A percentile compares a stretch with the other conserved stretches of the same genome.
phyloP scores from a whole-genome alignment of 768 basidiomycete species.

The Pleurotus eryngii region DNA sequence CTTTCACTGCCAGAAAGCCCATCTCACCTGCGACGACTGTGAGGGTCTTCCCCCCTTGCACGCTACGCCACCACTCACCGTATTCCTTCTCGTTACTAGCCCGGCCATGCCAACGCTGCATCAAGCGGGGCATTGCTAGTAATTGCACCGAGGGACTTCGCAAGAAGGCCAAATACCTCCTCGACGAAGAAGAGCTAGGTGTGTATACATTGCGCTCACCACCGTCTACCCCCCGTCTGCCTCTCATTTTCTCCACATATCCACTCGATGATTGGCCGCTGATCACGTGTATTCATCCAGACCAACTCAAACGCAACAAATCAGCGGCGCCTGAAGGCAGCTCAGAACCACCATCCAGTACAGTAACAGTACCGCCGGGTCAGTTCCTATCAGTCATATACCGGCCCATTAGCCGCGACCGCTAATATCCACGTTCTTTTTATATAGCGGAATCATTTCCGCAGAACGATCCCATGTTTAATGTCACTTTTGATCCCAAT shows the following conservation, averaged over 20 bases:
- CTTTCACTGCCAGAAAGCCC: slow-evolving; percentile 94
- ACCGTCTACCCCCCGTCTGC: not conserved
- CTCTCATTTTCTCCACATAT: slow-evolving; percentile 16
- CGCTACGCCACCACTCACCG: slow-evolving; percentile 15
- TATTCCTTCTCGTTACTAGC: slow-evolving; percentile 45
- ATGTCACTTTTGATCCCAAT: slow-evolving; percentile 56
- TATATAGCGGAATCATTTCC: slow-evolving; percentile 48
- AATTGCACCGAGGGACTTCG: slow-evolving; percentile 92
- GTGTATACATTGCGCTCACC: slow-evolving; percentile 23
- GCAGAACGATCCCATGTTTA: slow-evolving; percentile 58
- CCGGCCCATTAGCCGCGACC: slow-evolving; percentile 8
- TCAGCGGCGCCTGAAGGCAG: slow-evolving; percentile 37
- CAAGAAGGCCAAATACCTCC: slow-evolving; percentile 97
- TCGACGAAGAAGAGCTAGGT: slow-evolving; percentile 94
- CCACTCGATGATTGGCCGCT: slow-evolving; percentile 18
- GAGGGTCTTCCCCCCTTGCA: slow-evolving; percentile 31
- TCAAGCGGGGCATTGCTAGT: slow-evolving; percentile 87
- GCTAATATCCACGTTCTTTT: slow-evolving; percentile 16
- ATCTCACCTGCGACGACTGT: slow-evolving; percentile 99
- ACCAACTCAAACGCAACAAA: slow-evolving; percentile 48
- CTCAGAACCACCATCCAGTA: slow-evolving; percentile 26
- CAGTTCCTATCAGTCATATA: slow-evolving; percentile 13
- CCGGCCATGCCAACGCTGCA: slow-evolving; percentile 92
- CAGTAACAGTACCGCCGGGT: slow-evolving; percentile 33
- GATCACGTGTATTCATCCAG: slow-evolving; percentile 39